Evolutionary conservation across 2,329 filamentous ascomycete species (phyloP).

Genomic region (Seiridium unicorne): DNA sequence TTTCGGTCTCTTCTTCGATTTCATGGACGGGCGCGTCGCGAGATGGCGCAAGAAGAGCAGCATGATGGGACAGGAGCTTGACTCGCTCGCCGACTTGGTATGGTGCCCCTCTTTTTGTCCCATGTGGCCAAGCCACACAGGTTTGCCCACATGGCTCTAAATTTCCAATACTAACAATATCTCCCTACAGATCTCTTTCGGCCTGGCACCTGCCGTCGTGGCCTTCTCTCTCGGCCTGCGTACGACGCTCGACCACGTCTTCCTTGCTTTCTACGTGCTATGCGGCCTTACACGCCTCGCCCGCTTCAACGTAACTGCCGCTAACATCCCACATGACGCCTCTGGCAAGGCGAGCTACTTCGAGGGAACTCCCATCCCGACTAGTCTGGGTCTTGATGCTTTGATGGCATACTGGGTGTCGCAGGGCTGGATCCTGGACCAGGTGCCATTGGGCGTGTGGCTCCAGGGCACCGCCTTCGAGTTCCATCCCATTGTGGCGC

Average conservation of each 20-base stretch:
- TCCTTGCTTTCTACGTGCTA: conserved; percentile 85
- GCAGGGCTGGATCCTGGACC: conserved; percentile 74
- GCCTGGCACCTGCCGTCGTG: conserved; percentile 80
- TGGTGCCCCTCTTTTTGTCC: background rate
- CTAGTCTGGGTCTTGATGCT: conserved; percentile 74
- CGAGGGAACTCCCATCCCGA: conserved; percentile 95
- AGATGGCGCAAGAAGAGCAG: conserved; percentile 96
- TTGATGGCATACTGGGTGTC: conserved; percentile 89
- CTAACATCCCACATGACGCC: conserved; percentile 85
- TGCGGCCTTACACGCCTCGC: conserved; percentile 91
- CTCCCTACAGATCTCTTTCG: conserved; percentile 79
- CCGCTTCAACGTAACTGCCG: conserved; percentile 95
- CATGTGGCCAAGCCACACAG: no score
- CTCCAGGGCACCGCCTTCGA: conserved; percentile 68
- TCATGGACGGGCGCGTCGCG: conserved; percentile 95
- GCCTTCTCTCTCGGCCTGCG: conserved; percentile 89
- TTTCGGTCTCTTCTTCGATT: conserved; percentile 94
- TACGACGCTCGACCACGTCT: conserved; percentile 77
- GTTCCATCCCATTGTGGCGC: conserved; percentile 75
- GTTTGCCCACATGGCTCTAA: no score
- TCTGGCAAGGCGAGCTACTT: conserved; percentile 93
- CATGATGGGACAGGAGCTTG: conserved; percentile 96
- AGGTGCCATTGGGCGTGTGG: conserved; percentile 74
- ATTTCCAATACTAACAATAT: no score
- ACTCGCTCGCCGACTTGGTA: conserved; percentile 94